These are phyloP conservation scores for Cyclotella distinguenda DNA, from an alignment of 108 stramenopile species.

Conservation along the genomic window DNA sequence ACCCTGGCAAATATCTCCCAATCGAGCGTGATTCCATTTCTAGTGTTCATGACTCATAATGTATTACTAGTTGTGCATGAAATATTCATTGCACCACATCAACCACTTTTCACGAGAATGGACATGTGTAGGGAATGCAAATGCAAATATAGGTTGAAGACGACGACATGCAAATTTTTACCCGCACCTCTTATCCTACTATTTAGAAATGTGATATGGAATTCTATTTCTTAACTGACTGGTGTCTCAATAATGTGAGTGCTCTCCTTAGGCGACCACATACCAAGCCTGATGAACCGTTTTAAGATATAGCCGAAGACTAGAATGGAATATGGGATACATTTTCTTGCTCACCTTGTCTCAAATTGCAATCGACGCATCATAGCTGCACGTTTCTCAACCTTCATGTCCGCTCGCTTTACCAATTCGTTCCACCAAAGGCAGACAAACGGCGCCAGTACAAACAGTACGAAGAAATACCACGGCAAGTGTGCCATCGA, in stretches of 20 bases:
- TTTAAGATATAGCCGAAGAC: neutral
- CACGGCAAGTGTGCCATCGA: constrained; percentile 54
- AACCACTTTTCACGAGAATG: too few species aligned
- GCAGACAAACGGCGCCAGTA: constrained; percentile 59
- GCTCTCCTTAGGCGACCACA: constrained; percentile 45
- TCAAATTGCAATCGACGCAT: constrained; percentile 86
- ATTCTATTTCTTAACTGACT: too few species aligned
- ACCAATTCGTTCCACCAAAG: constrained; percentile 59
- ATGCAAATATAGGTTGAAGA: too few species aligned
- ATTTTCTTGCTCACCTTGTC: constrained; percentile 52
- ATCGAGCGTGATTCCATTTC: too few species aligned
- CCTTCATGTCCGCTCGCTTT: constrained; percentile 53
- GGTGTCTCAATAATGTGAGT: constrained; percentile 9
- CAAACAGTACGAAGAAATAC: constrained; percentile 62
- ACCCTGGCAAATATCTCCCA: constrained; percentile 86
- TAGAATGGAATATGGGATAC: neutral
- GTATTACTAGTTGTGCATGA: too few species aligned
- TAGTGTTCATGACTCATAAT: too few species aligned
- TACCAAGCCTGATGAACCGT: constrained; percentile 20
- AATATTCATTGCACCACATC: too few species aligned
- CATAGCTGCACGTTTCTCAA: constrained; percentile 72
- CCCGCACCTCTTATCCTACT: too few species aligned
- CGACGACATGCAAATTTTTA: too few species aligned
- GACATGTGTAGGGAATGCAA: too few species aligned
- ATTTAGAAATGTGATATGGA: too few species aligned